Evolutionary conservation across 1,284 basidiomycete genomes (phyloP), one percentile per base, ranked within the genome.

Genomic region (Cutaneotrichosporon sp.): DNA sequence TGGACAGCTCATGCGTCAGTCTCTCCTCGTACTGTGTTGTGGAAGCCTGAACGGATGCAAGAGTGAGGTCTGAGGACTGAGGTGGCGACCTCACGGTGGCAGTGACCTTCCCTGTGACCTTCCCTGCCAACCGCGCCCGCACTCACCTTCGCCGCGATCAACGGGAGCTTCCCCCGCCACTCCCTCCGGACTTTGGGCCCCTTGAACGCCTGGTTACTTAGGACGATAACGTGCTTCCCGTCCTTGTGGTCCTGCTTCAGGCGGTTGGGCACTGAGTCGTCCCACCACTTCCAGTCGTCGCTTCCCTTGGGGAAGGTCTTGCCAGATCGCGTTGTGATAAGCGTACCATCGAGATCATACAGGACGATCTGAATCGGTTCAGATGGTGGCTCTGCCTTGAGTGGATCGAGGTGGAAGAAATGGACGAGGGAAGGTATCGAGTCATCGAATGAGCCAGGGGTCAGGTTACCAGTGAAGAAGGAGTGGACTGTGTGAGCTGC

Each of bases 271-370:
- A 97, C 86, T n/a, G 72, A 74, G 0, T 83, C 75, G 67, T 86
- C 80, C 91, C 91, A 94, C 89, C 90, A 93, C 66, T 86, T 83
- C 86, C 89, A 95, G 68, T 85, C 84, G 0, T 81, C 75, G 53
- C 83, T 74, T 30, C 73, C 76, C 68, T 74, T 81, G 14, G 81
- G 83, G 64, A 84, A 86, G 69, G 80, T 81, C 51, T 75, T 80
- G n/a, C 82, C 84, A 52, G 83, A 83, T 47, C 80, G 81, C 4
- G 86, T 85, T 70, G 86, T 86, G 74, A 97, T 92, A 61, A 96
- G 72, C 0, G 92, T 95, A 0, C 91, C 92, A 74, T 97, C 93
- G 6, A 97, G 81, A 74, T 96, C 92, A 71, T 93, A 92, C 7
- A 89, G 85, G 5, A 92, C 90, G 21, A 94, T 84, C 67, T 87